Conservation (phyloP, 2,329 filamentous ascomycete genomes). For the Colletotrichum karsti region DNA sequence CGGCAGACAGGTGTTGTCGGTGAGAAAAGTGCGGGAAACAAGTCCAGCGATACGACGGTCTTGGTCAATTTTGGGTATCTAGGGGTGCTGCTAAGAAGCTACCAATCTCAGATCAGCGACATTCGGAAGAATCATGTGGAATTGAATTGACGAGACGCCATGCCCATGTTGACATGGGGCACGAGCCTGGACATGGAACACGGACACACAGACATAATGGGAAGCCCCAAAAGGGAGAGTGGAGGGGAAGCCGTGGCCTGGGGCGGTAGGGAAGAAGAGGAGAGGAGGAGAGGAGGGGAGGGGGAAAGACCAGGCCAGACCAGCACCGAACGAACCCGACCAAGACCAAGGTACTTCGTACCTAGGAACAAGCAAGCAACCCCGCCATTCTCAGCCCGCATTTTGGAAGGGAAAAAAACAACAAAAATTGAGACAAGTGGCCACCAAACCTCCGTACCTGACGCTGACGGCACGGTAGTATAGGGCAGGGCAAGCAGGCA, state of each 20-base stretch:
- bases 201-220: slow-evolving; percentile 12
- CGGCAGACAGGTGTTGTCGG: slow-evolving; percentile 11
- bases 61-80: not conserved
- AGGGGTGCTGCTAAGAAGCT: slow-evolving; percentile 1
- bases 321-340: slow-evolving; percentile 5
- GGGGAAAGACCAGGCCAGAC: not conserved
- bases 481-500: slow-evolving; percentile 4
- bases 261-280: not conserved
- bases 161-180: not conserved
- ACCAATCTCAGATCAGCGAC: slow-evolving; percentile 25
- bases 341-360: too few relatives aligned
- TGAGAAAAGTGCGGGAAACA: slow-evolving; percentile 8
- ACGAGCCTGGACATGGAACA: not conserved
- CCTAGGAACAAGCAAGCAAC: not conserved
- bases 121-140: slow-evolving; percentile 20
- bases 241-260: not conserved
- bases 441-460: not conserved
- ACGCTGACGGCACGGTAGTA: not conserved
- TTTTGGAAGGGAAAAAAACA: not conserved
- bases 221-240: not conserved
- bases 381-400: not conserved
- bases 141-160: slow-evolving; percentile 9
- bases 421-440: not conserved
- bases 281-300: not conserved
- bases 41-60: not conserved